Evolutionary conservation across 2,329 filamentous ascomycete species (phyloP).

Genomic region (Colletotrichum sp.): DNA sequence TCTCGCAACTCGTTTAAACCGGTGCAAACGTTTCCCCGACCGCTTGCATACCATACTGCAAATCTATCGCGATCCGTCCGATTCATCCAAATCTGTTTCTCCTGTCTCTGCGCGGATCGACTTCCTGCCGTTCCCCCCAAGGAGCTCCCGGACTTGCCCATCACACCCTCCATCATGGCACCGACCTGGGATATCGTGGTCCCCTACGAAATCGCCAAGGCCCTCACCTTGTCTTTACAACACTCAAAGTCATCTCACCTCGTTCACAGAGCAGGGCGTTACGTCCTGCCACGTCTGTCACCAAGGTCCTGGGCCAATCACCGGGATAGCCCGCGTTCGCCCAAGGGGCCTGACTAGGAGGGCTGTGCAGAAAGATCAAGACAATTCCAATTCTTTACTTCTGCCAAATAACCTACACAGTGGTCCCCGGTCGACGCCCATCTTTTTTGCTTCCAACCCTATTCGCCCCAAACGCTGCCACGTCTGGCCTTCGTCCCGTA

Average conservation of each 20-base stretch:
- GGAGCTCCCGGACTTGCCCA: not conserved
- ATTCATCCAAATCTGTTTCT: not conserved
- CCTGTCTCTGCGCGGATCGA: not conserved
- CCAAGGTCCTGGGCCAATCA: not conserved
- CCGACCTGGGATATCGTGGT: not conserved
- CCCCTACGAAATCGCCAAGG: not conserved
- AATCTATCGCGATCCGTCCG: not conserved
- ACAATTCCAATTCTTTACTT: constrained; percentile 9
- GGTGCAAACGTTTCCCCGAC: not conserved
- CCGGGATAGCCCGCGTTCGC: not conserved
- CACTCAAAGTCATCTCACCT: not conserved
- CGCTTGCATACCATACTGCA: not conserved
- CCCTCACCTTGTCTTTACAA: not conserved
- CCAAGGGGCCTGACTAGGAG: not conserved
- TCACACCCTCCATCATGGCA: not conserved
- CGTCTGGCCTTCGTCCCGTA: constrained; percentile 2
- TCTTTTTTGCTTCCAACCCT: not conserved
- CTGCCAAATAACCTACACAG: constrained; percentile 1
- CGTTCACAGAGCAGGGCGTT: not conserved
- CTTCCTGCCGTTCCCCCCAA: not conserved
- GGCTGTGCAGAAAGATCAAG: not conserved
- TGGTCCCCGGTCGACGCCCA: not conserved
- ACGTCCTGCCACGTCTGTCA: not conserved
- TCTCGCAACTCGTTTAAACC: not conserved
- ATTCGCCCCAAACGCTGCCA: constrained; percentile 12